phyloP scores from a whole-genome alignment of 441 rosid species.

The Populus trichocarpa region DNA sequence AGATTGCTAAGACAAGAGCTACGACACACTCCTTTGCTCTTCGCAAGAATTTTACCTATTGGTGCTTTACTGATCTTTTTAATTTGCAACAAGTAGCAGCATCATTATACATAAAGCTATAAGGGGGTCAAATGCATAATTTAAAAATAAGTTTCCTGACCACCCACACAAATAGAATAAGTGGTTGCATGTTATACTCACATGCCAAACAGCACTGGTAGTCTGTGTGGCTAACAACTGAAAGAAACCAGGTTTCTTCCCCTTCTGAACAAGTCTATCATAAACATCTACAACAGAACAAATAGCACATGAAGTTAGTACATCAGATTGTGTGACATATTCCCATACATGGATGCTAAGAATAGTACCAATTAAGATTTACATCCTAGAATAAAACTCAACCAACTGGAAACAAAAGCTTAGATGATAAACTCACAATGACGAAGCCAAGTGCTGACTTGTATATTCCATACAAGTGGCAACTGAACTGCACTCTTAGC shows the following conservation, averaged over 20 bases:
- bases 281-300: slow-evolving; percentile 58
- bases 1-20: neutral
- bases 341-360: neutral
- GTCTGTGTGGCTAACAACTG: slow-evolving; percentile 95
- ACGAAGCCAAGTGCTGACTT: slow-evolving; percentile 99
- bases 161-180: neutral
- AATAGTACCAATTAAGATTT: neutral
- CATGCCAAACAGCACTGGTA: slow-evolving; percentile 97
- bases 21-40: neutral
- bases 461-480: slow-evolving; percentile 95
- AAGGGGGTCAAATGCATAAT: neutral
- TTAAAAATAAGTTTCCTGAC: neutral
- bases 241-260: slow-evolving; percentile 86
- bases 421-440: slow-evolving; percentile 64
- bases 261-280: slow-evolving; percentile 77
- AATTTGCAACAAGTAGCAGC: neutral
- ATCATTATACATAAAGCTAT: neutral
- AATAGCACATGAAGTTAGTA: slow-evolving; percentile 13
- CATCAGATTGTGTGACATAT: neutral
- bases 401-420: neutral
- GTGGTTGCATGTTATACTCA: slow-evolving; percentile 38
- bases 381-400: neutral
- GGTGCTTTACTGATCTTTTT: neutral
- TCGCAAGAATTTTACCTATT: neutral
- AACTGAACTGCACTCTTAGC: slow-evolving; percentile 78